These are phyloP conservation scores for Plasmodium reichenowi DNA, from an alignment of 169 alveolate species.

Conservation along the genomic window DNA sequence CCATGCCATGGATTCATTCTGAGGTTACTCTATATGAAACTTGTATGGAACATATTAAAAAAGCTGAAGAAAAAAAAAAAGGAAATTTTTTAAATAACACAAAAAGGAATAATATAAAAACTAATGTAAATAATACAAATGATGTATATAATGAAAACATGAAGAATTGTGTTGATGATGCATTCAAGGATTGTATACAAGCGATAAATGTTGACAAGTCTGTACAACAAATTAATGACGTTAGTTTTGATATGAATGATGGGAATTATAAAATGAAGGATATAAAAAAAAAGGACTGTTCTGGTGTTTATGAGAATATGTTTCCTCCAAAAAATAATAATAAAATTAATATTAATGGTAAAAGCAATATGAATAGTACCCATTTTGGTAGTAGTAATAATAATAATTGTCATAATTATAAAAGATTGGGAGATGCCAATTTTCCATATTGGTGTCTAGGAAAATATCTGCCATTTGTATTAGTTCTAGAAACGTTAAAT, in stretches of 20 bases:
- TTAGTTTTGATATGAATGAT: no score
- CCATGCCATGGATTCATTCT: conserved; percentile 18
- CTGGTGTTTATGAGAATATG: neutral
- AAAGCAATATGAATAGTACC: neutral
- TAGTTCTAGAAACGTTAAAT: conserved; percentile 31
- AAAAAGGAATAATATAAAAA: neutral
- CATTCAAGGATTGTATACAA: neutral
- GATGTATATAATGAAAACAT: neutral
- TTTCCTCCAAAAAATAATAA: neutral
- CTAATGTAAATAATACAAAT: neutral
- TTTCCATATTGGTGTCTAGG: conserved; percentile 66
- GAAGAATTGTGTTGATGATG: neutral
- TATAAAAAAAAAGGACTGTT: neutral
- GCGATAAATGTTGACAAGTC: no score
- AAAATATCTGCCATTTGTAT: conserved; percentile 48
- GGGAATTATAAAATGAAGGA: neutral
- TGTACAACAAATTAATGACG: no score
- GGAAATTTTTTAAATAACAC: neutral
- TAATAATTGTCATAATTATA: neutral
- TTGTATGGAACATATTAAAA: conserved; percentile 12
- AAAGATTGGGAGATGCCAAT: neutral
- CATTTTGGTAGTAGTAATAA: neutral
- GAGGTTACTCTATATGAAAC: conserved; percentile 35
- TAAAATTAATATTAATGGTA: neutral
- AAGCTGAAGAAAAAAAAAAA: neutral